Evolutionary conservation across 441 rosid species (phyloP), one percentile per base, ranked within the genome.

Genomic region (Pelargonium exstipulatum): DNA sequence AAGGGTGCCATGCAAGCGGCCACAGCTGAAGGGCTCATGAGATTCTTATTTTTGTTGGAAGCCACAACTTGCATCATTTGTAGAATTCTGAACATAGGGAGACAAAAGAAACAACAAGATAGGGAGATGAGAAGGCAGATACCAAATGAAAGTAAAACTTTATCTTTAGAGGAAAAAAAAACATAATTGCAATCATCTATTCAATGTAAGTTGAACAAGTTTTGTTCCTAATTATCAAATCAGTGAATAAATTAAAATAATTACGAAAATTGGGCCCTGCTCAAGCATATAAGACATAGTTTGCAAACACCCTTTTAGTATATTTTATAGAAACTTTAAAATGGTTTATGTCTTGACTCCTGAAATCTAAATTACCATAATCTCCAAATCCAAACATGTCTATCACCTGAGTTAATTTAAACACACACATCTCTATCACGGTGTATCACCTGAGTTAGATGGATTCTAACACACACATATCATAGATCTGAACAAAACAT

Each of bases 1-100:
- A 95, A 84, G 73, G 99, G 99, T 72, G 97, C 99, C 98, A 92
- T 92, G 83, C 99, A 92, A 75, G 98, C 99, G 49, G 99, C 97
- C 73, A 95, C 99, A 18, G 99, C 98, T 65, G 97, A 89, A 74
- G 87, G 70, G 88, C 95, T 92, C 99, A 95, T 95, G 76, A 90
- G 86, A 78, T 92, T 95, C 77, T 71, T 85, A 69, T 77, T 73
- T 86, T 84, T 91, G 77, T 85, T 79, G 71, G 92, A 86, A 78
- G 98, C 91, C 74, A 95, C 84, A 70, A 70, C 68, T 86, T 86
- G 94, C 99, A 95, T 95, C 99, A 95, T 91, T 75, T 69, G 66
- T 71, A 95, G 88, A 76, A 92, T 92, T 86, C 99, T 95, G 82
- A 78, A 81, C 64, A 51, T 13, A 71, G 35, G 35, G 35, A 29